phyloP scores from a whole-genome alignment of 805 yeast species.

The Starmerella bombi region DNA sequence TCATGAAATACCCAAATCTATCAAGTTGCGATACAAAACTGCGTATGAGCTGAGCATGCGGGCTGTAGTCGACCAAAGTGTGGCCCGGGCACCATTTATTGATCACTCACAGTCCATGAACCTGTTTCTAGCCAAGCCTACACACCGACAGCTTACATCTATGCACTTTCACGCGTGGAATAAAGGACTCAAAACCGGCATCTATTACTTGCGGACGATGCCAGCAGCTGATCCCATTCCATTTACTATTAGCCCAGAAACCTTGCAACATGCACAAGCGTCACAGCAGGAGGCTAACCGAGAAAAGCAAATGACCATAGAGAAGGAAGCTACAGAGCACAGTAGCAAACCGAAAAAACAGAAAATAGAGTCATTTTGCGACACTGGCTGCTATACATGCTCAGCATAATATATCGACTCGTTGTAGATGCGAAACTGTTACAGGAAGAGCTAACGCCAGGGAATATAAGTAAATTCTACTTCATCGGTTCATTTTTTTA shows the following conservation, averaged over 20 bases:
- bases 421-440: no score
- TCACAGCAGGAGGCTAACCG: no score
- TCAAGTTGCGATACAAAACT: constrained; percentile 64
- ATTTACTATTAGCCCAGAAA: constrained; percentile 49
- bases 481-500: no score
- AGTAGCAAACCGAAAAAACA: no score
- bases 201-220: constrained; percentile 89
- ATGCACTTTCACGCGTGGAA: constrained; percentile 99
- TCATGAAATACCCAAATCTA: constrained; percentile 50
- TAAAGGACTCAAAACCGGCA: constrained; percentile 92
- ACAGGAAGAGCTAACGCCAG: no score
- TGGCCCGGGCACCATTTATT: constrained; percentile 53
- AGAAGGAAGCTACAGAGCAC: no score
- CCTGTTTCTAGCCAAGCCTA: constrained; percentile 70
- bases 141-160: constrained; percentile 84
- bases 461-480: no score
- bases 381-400: no score
- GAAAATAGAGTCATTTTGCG: no score
- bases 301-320: no score
- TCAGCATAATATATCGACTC: no score
- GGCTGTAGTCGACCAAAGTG: constrained; percentile 67
- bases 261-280: constrained; percentile 19
- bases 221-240: constrained; percentile 94
- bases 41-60: constrained; percentile 90
- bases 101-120: constrained; percentile 91